phyloP scores from a whole-genome alignment of 73 alveolate species.

The Uronychia setigera region DNA sequence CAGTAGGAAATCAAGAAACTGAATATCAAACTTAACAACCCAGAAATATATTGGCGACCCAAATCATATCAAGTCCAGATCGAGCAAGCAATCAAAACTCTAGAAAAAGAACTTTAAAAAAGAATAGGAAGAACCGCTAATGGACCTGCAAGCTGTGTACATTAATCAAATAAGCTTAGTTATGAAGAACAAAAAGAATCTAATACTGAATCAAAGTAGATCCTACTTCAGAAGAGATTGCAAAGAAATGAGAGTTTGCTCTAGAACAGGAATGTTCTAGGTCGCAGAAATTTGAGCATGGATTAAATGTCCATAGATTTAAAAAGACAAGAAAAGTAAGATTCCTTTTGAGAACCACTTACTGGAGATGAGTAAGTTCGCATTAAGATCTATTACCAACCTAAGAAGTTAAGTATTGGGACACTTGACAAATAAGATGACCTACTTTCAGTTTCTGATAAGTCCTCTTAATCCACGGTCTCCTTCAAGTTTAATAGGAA shows the following conservation, averaged over 20 bases:
- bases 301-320: background rate
- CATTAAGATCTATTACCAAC: too few species aligned
- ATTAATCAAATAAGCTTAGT: too few species aligned
- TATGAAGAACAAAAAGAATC: background rate
- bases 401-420: background rate
- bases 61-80: background rate
- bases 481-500: background rate
- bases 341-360: background rate
- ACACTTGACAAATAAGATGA: too few species aligned
- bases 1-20: background rate
- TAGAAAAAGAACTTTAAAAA: background rate
- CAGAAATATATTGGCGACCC: background rate
- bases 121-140: too few species aligned
- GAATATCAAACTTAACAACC: background rate
- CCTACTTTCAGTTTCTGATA: background rate
- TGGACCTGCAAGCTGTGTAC: too few species aligned
- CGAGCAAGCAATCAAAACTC: background rate
- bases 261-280: background rate
- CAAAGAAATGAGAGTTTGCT: background rate
- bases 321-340: background rate
- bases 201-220: background rate
- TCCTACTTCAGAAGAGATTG: background rate
- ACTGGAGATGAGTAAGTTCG: too few species aligned
- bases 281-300: too few species aligned
- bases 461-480: background rate